Base-by-base conservation (phyloP, 2,329 filamentous ascomycete genomes). In the Aspergillus quadricinctus region DNA sequence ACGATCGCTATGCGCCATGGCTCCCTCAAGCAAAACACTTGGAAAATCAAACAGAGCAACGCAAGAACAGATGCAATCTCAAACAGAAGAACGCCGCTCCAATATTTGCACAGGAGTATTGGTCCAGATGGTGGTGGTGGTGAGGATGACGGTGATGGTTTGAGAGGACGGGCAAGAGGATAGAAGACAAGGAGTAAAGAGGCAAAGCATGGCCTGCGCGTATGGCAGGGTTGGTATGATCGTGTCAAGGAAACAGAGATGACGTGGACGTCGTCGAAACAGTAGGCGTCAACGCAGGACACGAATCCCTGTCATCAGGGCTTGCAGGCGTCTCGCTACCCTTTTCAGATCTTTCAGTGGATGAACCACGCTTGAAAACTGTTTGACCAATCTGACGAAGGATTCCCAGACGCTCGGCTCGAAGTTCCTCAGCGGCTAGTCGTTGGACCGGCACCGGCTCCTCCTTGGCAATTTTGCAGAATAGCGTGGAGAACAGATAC, bases 401-500 rank as follows among this genome's bases (percentile, higher is more conserved):
- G 54, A 76, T 75, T 17, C 73, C 76, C 65, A 69, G 65, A 40
- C 74, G 72, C 55, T 77, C 75, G 3, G 70, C 71, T 28, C 71
- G 71, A 10, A 74, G 67, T 48, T 75, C 73, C 28, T 77, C 74
- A 35, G 73, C 52, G 53, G 73, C 69, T 14, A 73, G 56, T 41
- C 68, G 70, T 43, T 71, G 70, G 27, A 79, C 73, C 35, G 78
- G 71, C 27, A 80, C 65, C 23, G 78, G 73, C 5, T 81, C 77
- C 58, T 83, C 78, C 62, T 85, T 88, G 64, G 86, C 86, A 75
- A 97, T 89, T 67, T 87, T 88, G 78, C 92, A 96, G 74, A 97
- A 96, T 17, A 99, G 80, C 10, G 92, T 95, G 2, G 94, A 96
- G 75, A 97, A 97, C 46, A 97, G 82, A 71, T 95, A 97, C 66